Base-by-base conservation (phyloP, 2,329 filamentous ascomycete genomes). In the Fusarium nelsonii region DNA sequence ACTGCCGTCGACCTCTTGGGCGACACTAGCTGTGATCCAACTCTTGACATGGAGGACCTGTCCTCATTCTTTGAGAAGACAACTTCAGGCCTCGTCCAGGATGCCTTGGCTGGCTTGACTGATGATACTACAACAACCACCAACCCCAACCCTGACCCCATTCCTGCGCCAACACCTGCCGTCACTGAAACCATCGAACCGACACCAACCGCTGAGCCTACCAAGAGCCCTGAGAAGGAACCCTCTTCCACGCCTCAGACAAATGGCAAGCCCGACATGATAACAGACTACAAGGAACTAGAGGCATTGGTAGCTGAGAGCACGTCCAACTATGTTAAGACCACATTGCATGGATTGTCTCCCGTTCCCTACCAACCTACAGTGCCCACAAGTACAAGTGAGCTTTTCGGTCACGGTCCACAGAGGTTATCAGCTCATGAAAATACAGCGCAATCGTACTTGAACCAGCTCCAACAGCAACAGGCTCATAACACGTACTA, bases 251-350 rank as follows among this genome's bases (percentile, higher is more conserved):
- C 73, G 4, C 68, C 73, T 10, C 75, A 75, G 39, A 73, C 74
- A 3, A 78, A 74, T 20, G 73, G 73, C 46, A 78, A 78, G 65
- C 65, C 76, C 37, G 77, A 79, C 40, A 55, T 76, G 40, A 76
- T 75, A 62, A 80, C 77, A 9, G 80, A 83, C 58, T 81, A 81
- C 51, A 80, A 82, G 63, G 81, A 82, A 41, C 73, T 83, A 8
- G 79, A 82, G 62, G 81, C 81, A 9, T 72, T 83, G 23, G 81
- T 83, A 12, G 81, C 80, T 0, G 80, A 82, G 66, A 83, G 81
- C 65, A 83, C 81, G 1, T 80, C 79, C 11, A 80, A 83, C 58
- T 83, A 83, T 53, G 81, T 83, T 40, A 80, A 80, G 58, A 83
- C 79, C 6, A 83, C 81, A 4, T 71, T 83, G 9, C 78, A 82